Percentiles rank a stretch among this genome's conserved stretches.
phyloP scores from a whole-genome alignment of 345 rosid genomes.

The Clausena lansium region DNA sequence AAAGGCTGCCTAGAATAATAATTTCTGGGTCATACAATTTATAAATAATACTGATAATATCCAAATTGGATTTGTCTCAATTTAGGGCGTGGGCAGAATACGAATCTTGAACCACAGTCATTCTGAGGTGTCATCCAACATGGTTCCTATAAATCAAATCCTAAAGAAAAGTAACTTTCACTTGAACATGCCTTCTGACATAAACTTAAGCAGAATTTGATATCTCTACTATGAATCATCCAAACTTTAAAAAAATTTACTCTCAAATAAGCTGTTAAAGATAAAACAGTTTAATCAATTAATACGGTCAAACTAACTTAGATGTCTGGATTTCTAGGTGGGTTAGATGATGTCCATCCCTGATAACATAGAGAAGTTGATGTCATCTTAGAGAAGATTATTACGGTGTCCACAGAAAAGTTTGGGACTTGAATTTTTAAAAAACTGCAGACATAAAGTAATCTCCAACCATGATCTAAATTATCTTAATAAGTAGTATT shows the following conservation, averaged over 20 bases:
- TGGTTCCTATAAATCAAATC: not conserved
- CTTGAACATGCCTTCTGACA: not conserved
- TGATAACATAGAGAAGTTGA: not conserved
- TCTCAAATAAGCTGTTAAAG: not conserved
- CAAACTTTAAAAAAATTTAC: not conserved
- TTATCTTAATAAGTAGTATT: constrained; percentile 1
- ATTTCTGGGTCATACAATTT: not conserved
- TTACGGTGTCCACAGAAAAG: not conserved
- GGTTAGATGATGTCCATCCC: not conserved
- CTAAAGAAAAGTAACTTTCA: not conserved
- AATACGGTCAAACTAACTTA: not conserved
- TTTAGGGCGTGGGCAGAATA: not conserved
- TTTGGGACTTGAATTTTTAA: not conserved
- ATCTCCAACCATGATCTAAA: not conserved
- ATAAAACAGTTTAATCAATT: not conserved
- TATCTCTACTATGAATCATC: not conserved
- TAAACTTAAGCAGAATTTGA: not conserved
- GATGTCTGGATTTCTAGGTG: not conserved
- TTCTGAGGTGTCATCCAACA: not conserved
- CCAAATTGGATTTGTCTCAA: not conserved
- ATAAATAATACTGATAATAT: not conserved
- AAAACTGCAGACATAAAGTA: not conserved
- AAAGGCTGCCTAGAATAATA: not conserved
- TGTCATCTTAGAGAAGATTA: not conserved
- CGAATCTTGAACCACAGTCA: not conserved